Conservation (phyloP, 768 basidiomycete genomes). For the Pleurotus ostreatus region DNA sequence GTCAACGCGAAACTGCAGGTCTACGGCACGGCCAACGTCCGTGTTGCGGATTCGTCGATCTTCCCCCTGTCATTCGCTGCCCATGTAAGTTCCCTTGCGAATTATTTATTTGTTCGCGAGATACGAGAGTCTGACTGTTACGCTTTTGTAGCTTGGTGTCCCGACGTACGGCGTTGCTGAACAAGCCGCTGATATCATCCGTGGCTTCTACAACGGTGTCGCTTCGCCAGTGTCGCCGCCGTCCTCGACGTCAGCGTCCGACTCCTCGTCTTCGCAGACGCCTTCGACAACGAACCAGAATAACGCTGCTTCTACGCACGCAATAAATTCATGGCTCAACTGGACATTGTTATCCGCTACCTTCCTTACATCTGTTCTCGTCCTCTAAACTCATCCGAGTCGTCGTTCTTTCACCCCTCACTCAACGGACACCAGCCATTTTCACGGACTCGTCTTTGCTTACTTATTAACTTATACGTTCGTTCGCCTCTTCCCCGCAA, state of each 20-base stretch:
- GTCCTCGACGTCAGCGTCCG: background rate
- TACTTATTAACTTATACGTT: background rate
- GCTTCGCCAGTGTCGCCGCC: slow-evolving; percentile 5
- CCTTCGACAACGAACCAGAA: background rate
- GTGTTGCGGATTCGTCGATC: slow-evolving; percentile 46
- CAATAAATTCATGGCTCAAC: background rate
- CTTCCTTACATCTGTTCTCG: background rate
- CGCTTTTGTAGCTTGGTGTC: slow-evolving; percentile 13
- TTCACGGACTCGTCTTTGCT: background rate
- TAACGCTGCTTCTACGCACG: background rate
- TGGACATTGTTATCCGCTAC: background rate
- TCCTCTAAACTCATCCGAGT: background rate
- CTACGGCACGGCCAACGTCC: slow-evolving; percentile 44
- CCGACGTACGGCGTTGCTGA: slow-evolving; percentile 54
- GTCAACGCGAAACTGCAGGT: slow-evolving; percentile 42
- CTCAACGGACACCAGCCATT: background rate
- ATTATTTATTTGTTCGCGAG: background rate
- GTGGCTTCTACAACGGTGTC: slow-evolving; percentile 6
- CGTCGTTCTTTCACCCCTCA: background rate
- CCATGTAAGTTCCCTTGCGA: background rate
- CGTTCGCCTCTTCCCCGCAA: background rate
- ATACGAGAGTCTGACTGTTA: background rate
- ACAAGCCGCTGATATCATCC: slow-evolving; percentile 48
- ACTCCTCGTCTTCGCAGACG: background rate
- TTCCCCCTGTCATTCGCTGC: slow-evolving; percentile 4